These are phyloP conservation scores for Carnegiea gigantea DNA, from an alignment of 179 eudicot species.

Conservation along the genomic window DNA sequence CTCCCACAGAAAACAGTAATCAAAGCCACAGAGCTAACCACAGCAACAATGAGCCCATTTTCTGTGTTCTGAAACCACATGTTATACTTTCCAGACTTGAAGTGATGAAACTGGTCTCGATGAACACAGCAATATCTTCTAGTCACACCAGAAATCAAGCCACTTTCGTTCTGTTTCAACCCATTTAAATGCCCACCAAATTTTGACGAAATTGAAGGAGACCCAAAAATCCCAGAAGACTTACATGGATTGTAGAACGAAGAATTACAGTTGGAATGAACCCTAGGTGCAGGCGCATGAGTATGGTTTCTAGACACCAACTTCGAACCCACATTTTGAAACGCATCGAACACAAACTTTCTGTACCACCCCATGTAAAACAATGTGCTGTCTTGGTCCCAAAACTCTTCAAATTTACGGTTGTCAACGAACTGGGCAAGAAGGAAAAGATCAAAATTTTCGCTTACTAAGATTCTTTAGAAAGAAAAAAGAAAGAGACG, in stretches of 20 bases:
- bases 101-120: slow-evolving; percentile 49
- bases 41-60: slow-evolving; percentile 34
- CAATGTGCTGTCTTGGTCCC: slow-evolving; percentile 13
- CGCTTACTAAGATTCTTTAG: background rate
- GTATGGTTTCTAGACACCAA: slow-evolving; percentile 30
- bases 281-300: slow-evolving; percentile 25
- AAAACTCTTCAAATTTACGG: slow-evolving; percentile 11
- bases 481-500: background rate
- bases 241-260: slow-evolving; percentile 21
- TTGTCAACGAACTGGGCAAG: slow-evolving; percentile 10
- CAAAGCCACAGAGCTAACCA: slow-evolving; percentile 50
- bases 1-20: slow-evolving; percentile 65
- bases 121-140: slow-evolving; percentile 60
- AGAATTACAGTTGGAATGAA: background rate
- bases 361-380: slow-evolving; percentile 53
- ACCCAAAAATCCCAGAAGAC: slow-evolving; percentile 22
- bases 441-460: slow-evolving; percentile 2
- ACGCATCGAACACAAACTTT: slow-evolving; percentile 33
- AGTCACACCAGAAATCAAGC: slow-evolving; percentile 23
- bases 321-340: slow-evolving; percentile 35
- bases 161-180: slow-evolving; percentile 23
- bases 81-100: slow-evolving; percentile 46
- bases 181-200: slow-evolving; percentile 24
- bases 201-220: slow-evolving; percentile 39
- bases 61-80: slow-evolving; percentile 55